These are phyloP conservation scores for Argentina anserina DNA, from an alignment of 306 rosid species.

Conservation along the genomic window DNA sequence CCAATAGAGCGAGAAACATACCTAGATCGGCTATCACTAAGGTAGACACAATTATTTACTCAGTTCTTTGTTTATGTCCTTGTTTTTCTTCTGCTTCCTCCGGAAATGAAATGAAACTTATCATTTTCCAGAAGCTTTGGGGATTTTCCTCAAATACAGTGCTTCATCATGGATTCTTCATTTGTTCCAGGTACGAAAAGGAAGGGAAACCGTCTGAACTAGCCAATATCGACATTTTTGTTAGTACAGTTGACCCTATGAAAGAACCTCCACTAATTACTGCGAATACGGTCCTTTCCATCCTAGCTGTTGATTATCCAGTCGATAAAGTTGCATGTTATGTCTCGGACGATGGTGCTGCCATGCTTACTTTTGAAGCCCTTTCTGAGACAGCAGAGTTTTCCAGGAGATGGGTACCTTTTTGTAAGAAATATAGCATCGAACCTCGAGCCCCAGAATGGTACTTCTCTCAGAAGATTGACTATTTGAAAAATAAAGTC, in stretches of 20 bases:
- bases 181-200: constrained; percentile 79
- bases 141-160: constrained; percentile 6
- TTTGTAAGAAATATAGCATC: constrained; percentile 68
- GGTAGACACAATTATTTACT: constrained; percentile 38
- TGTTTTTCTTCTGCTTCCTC: background rate
- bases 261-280: constrained; percentile 96
- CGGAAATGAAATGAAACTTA: background rate
- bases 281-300: constrained; percentile 91
- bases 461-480: constrained; percentile 83
- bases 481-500: constrained; percentile 85
- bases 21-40: constrained; percentile 82
- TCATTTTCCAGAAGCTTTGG: background rate
- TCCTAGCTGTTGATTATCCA: constrained; percentile 91
- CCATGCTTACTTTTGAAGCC: constrained; percentile 98
- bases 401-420: constrained; percentile 93
- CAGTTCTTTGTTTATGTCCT: background rate
- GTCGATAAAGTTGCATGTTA: constrained; percentile 95
- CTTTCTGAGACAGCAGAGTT: constrained; percentile 94
- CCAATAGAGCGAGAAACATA: constrained; percentile 93
- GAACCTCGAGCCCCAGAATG: constrained; percentile 97
- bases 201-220: constrained; percentile 91
- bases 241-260: constrained; percentile 96
- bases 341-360: constrained; percentile 99
- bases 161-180: constrained; percentile 22
- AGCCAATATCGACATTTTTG: constrained; percentile 68